A percentile compares a stretch with the other conserved stretches of the same genome.
phyloP scores from a whole-genome alignment of 228 moss, liverwort and hornwort genomes.

The Sphagnum magellanicum region DNA sequence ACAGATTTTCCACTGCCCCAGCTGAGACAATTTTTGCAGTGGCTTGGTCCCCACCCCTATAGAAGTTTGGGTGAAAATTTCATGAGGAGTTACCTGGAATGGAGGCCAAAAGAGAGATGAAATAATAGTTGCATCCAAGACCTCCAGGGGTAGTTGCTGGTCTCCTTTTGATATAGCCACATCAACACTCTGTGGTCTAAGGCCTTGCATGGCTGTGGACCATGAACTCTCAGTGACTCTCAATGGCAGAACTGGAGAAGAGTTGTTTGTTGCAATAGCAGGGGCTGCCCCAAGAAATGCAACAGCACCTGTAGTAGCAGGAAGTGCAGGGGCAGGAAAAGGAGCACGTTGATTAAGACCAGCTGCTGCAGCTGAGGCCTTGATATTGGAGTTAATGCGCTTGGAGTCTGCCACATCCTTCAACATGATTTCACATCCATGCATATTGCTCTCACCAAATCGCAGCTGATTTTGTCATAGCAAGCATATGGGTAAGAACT shows the following conservation, averaged over 20 bases:
- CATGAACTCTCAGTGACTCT: conserved; percentile 14
- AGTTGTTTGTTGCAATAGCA: conserved; percentile 22
- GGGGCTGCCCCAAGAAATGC: conserved; percentile 7
- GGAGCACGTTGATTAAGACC: conserved; percentile 17
- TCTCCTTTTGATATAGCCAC: conserved; percentile 22
- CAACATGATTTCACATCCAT: conserved; percentile 97
- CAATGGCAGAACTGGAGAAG: conserved; percentile 12
- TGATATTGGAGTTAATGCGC: conserved; percentile 90
- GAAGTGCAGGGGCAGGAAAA: conserved; percentile 2
- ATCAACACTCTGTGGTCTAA: conserved; percentile 22
- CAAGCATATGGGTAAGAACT: no score
- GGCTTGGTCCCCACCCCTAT: no score
- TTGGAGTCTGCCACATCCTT: conserved; percentile 98
- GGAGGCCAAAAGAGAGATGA: conserved; percentile 98
- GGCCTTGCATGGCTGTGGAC: conserved; percentile 19
- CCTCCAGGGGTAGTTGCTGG: conserved; percentile 67
- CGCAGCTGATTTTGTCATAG: conserved; percentile 44
- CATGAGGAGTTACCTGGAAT: conserved; percentile 60
- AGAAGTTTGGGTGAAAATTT: no score
- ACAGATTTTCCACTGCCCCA: no score
- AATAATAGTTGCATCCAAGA: conserved; percentile 91
- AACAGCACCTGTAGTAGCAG: conserved; percentile 7
- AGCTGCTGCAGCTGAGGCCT: conserved; percentile 58
- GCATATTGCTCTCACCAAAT: conserved; percentile 99
- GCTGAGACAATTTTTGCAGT: no score